Evolutionary conservation across 257 asterid genomes (phyloP).

Genomic region (Solanum boliviense): DNA sequence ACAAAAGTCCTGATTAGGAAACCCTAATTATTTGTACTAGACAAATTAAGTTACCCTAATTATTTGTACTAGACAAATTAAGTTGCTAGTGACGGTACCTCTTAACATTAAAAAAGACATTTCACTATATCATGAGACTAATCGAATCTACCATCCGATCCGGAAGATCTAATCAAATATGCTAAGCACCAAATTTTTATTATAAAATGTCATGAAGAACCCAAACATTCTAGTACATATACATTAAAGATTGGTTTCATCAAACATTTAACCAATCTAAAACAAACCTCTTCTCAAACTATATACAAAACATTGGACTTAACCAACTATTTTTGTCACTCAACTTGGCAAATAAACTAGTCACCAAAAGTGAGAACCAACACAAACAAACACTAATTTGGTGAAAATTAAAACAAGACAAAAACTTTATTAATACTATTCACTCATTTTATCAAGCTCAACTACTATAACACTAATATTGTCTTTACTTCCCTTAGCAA

Average conservation of each 20-base stretch:
- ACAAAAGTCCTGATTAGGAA: rapidly evolving
- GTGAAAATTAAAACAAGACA: background rate
- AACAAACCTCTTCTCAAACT: background rate
- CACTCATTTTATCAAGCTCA: conserved; percentile 10
- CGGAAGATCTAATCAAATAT: background rate
- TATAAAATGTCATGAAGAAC: background rate
- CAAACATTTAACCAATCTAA: background rate
- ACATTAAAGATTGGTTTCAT: background rate
- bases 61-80: background rate
- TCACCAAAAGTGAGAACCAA: background rate
- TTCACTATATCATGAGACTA: background rate
- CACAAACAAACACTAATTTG: background rate
- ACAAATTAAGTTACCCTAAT: background rate
- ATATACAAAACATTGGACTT: background rate
- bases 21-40: background rate
- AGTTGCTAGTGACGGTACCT: background rate
- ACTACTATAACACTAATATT: conserved; percentile 47
- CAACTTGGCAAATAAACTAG: background rate
- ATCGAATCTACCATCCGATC: background rate
- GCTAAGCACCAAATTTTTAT: background rate
- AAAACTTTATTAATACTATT: no score
- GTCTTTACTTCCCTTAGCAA: conserved; percentile 53
- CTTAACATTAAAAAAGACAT: background rate
- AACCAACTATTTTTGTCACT: background rate
- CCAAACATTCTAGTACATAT: background rate